Percentiles rank a stretch among this genome's conserved stretches.
Evolutionary conservation across 768 basidiomycete genomes (phyloP).

Genomic region (Tricholomella constricta): DNA sequence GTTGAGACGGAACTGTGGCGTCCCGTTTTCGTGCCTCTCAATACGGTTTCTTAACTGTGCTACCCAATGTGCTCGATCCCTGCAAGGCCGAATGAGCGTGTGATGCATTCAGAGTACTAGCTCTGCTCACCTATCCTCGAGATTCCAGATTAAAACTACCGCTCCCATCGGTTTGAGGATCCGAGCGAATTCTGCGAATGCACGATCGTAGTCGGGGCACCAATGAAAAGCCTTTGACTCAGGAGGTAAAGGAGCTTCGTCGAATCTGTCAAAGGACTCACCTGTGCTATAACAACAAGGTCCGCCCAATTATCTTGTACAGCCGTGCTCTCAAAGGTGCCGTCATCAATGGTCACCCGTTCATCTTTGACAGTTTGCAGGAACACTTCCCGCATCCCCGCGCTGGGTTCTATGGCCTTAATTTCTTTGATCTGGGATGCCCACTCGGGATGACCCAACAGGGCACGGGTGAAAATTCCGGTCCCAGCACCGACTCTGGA

Average conservation of each 20-base stretch:
- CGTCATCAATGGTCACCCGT: conserved; percentile 57
- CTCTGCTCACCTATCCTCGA: conserved; percentile 70
- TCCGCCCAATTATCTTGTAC: conserved; percentile 73
- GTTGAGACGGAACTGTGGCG: conserved; percentile 81
- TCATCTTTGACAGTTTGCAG: conserved; percentile 51
- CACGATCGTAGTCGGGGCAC: conserved; percentile 78
- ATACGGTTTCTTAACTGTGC: conserved; percentile 68
- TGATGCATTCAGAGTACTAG: not conserved
- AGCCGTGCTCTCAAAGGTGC: conserved; percentile 69
- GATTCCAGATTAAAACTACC: conserved; percentile 85
- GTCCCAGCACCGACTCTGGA: conserved; percentile 81
- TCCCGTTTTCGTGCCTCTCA: conserved; percentile 66
- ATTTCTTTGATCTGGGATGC: conserved; percentile 50
- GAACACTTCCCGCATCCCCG: conserved; percentile 83
- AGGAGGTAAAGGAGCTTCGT: not conserved
- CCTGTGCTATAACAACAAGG: conserved; percentile 77
- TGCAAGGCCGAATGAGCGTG: conserved; percentile 20
- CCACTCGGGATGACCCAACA: conserved; percentile 67
- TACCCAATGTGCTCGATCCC: conserved; percentile 72
- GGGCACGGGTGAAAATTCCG: conserved; percentile 84
- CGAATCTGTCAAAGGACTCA: conserved; percentile 21
- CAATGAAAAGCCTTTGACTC: conserved; percentile 83
- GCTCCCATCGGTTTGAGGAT: conserved; percentile 77
- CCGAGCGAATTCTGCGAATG: conserved; percentile 75
- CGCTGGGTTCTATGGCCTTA: conserved; percentile 79